Evolutionary conservation across 352 stramenopile genomes (phyloP).

Genomic region (Phytophthora nicotianae): DNA sequence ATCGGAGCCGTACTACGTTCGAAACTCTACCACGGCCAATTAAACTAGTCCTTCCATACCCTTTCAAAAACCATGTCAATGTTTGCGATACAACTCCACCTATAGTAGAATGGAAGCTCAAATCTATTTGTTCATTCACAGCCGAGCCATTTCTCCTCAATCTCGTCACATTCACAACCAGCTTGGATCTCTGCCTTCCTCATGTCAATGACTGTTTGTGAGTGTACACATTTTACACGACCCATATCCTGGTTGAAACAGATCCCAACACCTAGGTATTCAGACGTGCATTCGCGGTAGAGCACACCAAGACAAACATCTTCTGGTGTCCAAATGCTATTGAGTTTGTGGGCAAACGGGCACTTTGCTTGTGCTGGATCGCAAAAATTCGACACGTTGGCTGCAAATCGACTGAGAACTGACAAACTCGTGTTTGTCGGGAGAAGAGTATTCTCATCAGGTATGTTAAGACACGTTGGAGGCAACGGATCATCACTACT

Average conservation of each 20-base stretch:
- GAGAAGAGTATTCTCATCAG: slow-evolving; percentile 10
- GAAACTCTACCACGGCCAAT: slow-evolving; percentile 22
- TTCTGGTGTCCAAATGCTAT: background rate
- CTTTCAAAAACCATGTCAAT: background rate
- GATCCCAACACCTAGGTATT: slow-evolving; percentile 23
- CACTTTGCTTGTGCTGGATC: slow-evolving; percentile 24
- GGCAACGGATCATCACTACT: slow-evolving; percentile 4
- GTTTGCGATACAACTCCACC: background rate
- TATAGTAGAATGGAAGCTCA: background rate
- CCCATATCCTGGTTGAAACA: slow-evolving; percentile 38
- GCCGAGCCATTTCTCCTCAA: slow-evolving; percentile 36
- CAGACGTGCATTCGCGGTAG: slow-evolving; percentile 26
- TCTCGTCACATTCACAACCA: slow-evolving; percentile 20
- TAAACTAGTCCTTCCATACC: background rate
- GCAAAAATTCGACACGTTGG: slow-evolving; percentile 30
- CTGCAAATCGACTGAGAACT: slow-evolving; percentile 15
- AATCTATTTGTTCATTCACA: slow-evolving; percentile 24
- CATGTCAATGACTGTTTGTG: slow-evolving; percentile 30
- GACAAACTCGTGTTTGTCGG: slow-evolving; percentile 15
- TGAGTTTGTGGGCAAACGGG: background rate
- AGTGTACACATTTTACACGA: slow-evolving; percentile 23
- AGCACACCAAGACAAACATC: slow-evolving; percentile 31
- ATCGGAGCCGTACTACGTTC: slow-evolving; percentile 49
- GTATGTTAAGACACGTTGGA: slow-evolving; percentile 17
- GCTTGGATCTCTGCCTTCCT: slow-evolving; percentile 27